Evolutionary conservation across 805 yeast species (phyloP).

Genomic region (Saccharomyces jurei): DNA sequence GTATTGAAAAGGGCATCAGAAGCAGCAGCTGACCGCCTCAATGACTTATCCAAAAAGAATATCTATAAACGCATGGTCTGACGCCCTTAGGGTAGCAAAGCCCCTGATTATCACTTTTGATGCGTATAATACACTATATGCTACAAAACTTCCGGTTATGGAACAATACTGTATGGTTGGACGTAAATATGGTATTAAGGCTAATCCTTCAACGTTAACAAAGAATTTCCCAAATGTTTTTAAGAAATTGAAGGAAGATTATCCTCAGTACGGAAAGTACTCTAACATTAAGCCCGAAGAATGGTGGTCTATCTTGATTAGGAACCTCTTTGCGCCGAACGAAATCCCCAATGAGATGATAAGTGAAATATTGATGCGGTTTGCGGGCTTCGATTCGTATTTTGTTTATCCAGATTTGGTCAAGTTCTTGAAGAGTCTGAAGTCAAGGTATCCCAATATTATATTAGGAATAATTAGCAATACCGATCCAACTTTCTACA

Average conservation of each 20-base stretch:
- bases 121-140: conserved; percentile 59
- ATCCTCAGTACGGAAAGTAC: conserved; percentile 58
- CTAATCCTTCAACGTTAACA: conserved; percentile 21
- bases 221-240: conserved; percentile 30
- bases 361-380: conserved; percentile 38
- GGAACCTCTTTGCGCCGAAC: conserved; percentile 34
- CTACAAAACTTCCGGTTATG: conserved; percentile 46
- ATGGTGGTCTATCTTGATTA: conserved; percentile 57
- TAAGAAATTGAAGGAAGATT: conserved; percentile 30
- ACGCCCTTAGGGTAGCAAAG: conserved; percentile 3
- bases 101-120: conserved; percentile 55
- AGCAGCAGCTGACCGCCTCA: not conserved
- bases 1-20: not conserved
- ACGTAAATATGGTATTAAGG: conserved; percentile 35
- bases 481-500: conserved; percentile 49
- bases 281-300: conserved; percentile 27
- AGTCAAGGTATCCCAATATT: conserved; percentile 27
- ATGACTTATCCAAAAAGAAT: conserved; percentile 15
- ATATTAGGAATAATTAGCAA: conserved; percentile 46
- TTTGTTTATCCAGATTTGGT: conserved; percentile 45
- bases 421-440: conserved; percentile 34
- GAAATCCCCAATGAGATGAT: conserved; percentile 34
- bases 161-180: conserved; percentile 48
- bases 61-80: conserved; percentile 8
- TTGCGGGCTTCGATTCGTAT: conserved; percentile 47